A percentile compares a stretch with the other conserved stretches of the same genome.
Conservation (phyloP, 306 rosid species). For the Quercus ilex region DNA sequence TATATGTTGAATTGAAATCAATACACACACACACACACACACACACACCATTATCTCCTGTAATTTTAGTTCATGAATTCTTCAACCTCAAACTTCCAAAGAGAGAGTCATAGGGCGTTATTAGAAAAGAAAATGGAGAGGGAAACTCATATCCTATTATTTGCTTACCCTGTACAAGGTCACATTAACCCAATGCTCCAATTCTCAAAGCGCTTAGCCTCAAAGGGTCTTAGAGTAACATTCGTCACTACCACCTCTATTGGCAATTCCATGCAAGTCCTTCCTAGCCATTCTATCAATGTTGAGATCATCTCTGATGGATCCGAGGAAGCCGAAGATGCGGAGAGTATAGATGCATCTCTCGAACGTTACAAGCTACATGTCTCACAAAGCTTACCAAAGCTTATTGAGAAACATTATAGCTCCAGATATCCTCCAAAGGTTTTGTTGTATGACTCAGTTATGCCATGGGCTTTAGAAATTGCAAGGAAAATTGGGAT, state of each 20-base stretch:
- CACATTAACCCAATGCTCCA: conserved; percentile 34
- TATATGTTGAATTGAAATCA: too few species aligned
- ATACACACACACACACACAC: too few species aligned
- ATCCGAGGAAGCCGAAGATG: not conserved
- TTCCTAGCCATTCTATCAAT: not conserved
- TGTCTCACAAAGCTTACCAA: not conserved
- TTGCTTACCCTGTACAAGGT: too few species aligned
- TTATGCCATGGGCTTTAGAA: conserved; percentile 26
- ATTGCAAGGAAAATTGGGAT: conserved; percentile 25
- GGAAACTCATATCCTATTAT: too few species aligned
- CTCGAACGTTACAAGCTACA: not conserved
- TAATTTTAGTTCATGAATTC: too few species aligned
- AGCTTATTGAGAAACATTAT: not conserved
- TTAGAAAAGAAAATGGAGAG: too few species aligned
- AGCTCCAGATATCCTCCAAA: not conserved
- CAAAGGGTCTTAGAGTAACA: conserved; percentile 22
- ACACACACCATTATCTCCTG: too few species aligned
- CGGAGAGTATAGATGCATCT: not conserved
- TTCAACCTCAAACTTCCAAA: too few species aligned
- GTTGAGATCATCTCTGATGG: conserved; percentile 23
- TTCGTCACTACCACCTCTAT: conserved; percentile 7
- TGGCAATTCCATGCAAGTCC: not conserved
- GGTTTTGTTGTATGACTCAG: conserved; percentile 22
- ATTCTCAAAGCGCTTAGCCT: conserved; percentile 25
- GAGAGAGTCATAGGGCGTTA: too few species aligned